Evolutionary conservation across 2,329 filamentous ascomycete species (phyloP).

Genomic region (Cladophialophora carrionii): DNA sequence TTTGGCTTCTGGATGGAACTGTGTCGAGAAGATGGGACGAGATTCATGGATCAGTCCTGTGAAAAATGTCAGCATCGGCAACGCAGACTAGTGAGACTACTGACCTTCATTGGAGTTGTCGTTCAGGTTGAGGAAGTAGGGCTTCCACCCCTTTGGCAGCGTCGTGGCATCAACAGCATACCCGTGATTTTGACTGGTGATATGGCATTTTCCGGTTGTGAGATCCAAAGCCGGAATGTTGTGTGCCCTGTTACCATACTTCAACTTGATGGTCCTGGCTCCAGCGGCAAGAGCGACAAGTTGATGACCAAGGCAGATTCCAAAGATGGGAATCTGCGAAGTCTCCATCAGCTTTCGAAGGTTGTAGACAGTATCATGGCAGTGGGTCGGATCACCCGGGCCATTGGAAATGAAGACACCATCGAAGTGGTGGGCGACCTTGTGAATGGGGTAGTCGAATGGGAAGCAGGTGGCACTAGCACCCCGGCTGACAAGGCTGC

Average conservation of each 20-base stretch:
- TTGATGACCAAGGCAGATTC: conserved; percentile 97
- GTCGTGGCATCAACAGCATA: conserved; percentile 90
- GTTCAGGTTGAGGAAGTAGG: conserved; percentile 98
- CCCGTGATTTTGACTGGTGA: conserved; percentile 97
- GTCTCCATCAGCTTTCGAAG: conserved; percentile 86
- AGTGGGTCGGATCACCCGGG: conserved; percentile 96
- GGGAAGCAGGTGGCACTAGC: conserved; percentile 93
- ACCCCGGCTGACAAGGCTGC: conserved; percentile 87
- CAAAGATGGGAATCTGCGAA: conserved; percentile 90
- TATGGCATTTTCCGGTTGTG: conserved; percentile 96
- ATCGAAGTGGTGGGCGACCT: conserved; percentile 96
- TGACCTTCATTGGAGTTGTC: conserved; percentile 91
- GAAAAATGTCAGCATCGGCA: conserved; percentile 18
- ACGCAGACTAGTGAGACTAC: conserved; percentile 26
- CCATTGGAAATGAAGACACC: conserved; percentile 99
- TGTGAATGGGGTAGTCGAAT: conserved; percentile 96
- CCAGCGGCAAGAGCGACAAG: conserved; percentile 87
- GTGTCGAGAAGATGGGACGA: conserved; percentile 95
- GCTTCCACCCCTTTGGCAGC: conserved; percentile 84
- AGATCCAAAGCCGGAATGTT: conserved; percentile 96
- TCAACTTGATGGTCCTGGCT: conserved; percentile 91
- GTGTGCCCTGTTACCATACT: conserved; percentile 98
- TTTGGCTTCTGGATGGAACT: conserved; percentile 99
- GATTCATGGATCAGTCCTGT: conserved; percentile 86
- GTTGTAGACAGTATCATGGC: conserved; percentile 91